phyloP scores from a whole-genome alignment of 1,139 yeast species.

The Arxiozyma slooffiae region DNA sequence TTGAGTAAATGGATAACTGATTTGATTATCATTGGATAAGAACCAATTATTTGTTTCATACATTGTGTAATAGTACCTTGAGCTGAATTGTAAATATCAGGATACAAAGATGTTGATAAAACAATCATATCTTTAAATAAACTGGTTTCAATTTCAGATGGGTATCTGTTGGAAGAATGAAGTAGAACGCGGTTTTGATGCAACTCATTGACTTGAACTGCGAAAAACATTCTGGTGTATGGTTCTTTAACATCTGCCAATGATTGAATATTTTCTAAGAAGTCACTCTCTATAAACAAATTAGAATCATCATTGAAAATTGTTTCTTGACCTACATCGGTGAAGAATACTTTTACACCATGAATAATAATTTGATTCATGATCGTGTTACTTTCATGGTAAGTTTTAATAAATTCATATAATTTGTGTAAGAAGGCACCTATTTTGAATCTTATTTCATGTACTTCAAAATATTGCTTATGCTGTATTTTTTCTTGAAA shows the following conservation, averaged over 20 bases:
- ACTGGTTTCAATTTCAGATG: conserved; percentile 55
- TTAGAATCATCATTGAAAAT: conserved; percentile 49
- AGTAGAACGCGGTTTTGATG: conserved; percentile 68
- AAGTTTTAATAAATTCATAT: conserved; percentile 39
- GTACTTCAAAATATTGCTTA: conserved; percentile 51
- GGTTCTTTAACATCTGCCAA: conserved; percentile 47
- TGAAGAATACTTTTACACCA: conserved; percentile 69
- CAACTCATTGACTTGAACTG: conserved; percentile 64
- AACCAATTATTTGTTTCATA: conserved; percentile 64
- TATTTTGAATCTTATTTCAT: conserved; percentile 48
- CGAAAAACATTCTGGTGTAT: conserved; percentile 68
- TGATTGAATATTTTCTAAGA: conserved; percentile 39
- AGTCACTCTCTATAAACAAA: conserved; percentile 37
- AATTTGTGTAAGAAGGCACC: conserved; percentile 63
- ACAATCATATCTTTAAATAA: conserved; percentile 62
- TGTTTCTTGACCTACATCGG: conserved; percentile 73
- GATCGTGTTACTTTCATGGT: conserved; percentile 60
- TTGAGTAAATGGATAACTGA: conserved; percentile 36
- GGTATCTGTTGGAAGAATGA: conserved; percentile 67
- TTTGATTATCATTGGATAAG: conserved; percentile 46
- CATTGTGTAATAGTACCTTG: conserved; percentile 61
- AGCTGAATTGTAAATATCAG: conserved; percentile 62
- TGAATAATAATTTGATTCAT: conserved; percentile 56
- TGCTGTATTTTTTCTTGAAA: conserved; percentile 41
- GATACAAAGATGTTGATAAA: conserved; percentile 61